Evolutionary conservation across 1,139 yeast genomes (phyloP).

Genomic region (Candida glucosophila): DNA sequence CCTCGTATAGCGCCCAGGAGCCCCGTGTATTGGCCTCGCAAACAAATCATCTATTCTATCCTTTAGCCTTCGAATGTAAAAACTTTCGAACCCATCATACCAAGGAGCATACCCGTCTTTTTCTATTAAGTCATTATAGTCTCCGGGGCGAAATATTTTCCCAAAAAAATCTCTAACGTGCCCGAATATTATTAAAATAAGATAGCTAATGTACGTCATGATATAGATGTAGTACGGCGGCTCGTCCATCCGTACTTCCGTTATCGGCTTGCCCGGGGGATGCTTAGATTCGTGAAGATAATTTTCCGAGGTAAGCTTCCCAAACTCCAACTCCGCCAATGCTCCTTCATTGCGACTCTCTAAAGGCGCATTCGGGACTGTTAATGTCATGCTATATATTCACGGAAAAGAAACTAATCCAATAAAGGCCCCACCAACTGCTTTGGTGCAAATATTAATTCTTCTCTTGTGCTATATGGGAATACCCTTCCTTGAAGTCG

Average conservation of each 20-base stretch:
- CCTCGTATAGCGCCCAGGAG: slow-evolving; percentile 86
- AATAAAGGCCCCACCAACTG: too few relatives aligned
- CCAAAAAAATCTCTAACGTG: slow-evolving; percentile 87
- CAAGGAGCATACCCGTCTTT: slow-evolving; percentile 93
- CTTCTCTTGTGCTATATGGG: too few relatives aligned
- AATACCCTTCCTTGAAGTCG: too few relatives aligned
- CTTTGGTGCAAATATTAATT: too few relatives aligned
- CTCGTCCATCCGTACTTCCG: slow-evolving; percentile 64
- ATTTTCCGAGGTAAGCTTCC: slow-evolving; percentile 48
- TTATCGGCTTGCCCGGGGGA: slow-evolving; percentile 46
- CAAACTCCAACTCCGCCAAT: slow-evolving; percentile 58
- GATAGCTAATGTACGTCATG: slow-evolving; percentile 76
- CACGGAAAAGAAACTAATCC: too few relatives aligned
- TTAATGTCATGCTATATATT: slow-evolving; percentile 11
- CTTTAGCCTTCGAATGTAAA: slow-evolving; percentile 87
- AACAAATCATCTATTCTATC: slow-evolving; percentile 89
- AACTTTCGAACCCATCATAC: slow-evolving; percentile 88
- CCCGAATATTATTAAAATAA: slow-evolving; percentile 78
- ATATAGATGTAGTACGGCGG: slow-evolving; percentile 78
- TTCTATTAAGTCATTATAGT: slow-evolving; percentile 61
- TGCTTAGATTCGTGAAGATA: slow-evolving; percentile 47
- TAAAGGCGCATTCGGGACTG: slow-evolving; percentile 43
- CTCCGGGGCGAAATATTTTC: slow-evolving; percentile 56
- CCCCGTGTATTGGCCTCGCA: slow-evolving; percentile 92
- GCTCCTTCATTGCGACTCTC: slow-evolving; percentile 40